These are phyloP conservation scores for Solanum rostratum DNA, from an alignment of 257 asterid species.

Conservation along the genomic window DNA sequence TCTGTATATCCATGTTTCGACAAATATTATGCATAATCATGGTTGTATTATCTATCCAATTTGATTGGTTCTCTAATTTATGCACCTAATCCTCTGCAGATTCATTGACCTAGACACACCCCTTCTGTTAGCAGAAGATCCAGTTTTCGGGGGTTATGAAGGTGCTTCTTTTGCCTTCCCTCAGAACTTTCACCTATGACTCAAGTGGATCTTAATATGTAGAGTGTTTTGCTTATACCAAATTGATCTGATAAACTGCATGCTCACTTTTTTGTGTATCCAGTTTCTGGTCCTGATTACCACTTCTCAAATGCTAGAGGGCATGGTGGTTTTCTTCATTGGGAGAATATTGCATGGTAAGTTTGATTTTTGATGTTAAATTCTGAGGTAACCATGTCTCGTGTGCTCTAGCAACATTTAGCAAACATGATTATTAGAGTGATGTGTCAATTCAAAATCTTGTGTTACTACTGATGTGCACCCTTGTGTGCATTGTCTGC, in stretches of 20 bases:
- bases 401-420: background rate
- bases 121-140: constrained; percentile 76
- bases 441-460: background rate
- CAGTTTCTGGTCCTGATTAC: constrained; percentile 76
- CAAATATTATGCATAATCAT: background rate
- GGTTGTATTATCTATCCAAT: background rate
- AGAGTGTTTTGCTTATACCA: background rate
- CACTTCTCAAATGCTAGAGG: constrained; percentile 80
- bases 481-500: background rate
- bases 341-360: constrained; percentile 63
- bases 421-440: background rate
- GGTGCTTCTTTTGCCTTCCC: constrained; percentile 27
- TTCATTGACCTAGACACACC: constrained; percentile 87
- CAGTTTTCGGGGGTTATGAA: constrained; percentile 81
- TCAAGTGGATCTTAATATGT: background rate
- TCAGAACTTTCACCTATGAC: background rate
- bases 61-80: background rate
- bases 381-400: background rate
- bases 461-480: background rate
- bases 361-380: background rate
- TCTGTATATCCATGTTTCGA: background rate
- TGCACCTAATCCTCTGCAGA: constrained; percentile 22
- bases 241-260: background rate
- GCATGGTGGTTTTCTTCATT: constrained; percentile 78
- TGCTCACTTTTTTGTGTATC: constrained; percentile 6